phyloP scores from a whole-genome alignment of 2,329 filamentous ascomycete genomes.

The Fusarium duplospermum region DNA sequence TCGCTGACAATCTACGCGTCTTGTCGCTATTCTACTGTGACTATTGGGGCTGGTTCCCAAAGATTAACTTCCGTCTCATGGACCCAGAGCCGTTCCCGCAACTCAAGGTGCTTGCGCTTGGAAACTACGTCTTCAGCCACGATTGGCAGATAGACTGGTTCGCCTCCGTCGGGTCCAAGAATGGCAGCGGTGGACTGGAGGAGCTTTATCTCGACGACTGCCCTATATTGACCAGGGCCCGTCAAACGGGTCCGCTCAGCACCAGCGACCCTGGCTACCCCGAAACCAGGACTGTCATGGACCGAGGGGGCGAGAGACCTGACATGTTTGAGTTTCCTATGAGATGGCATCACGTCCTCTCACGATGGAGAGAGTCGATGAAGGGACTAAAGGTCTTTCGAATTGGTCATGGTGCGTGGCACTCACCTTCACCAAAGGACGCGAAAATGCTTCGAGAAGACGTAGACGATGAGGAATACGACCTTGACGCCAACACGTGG shows the following conservation, averaged over 20 bases:
- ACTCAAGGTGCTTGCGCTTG: slow-evolving; percentile 54
- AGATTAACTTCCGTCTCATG: slow-evolving; percentile 48
- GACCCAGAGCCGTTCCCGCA: slow-evolving; percentile 47
- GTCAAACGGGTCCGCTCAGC: not conserved
- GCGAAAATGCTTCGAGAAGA: not conserved
- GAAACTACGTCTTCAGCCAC: slow-evolving; percentile 56
- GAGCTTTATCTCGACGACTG: slow-evolving; percentile 58
- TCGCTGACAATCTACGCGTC: slow-evolving; percentile 44
- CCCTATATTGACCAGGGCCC: slow-evolving; percentile 44
- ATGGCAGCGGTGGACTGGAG: slow-evolving; percentile 41
- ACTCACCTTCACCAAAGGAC: not conserved
- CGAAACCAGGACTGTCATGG: not conserved
- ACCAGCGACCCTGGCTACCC: not conserved
- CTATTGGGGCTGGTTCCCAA: slow-evolving; percentile 56
- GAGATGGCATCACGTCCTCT: slow-evolving; percentile 11
- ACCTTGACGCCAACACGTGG: not conserved
- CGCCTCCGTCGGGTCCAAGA: slow-evolving; percentile 46
- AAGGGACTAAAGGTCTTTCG: slow-evolving; percentile 11
- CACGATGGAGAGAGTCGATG: slow-evolving; percentile 8
- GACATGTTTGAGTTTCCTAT: not conserved
- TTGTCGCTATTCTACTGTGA: slow-evolving; percentile 52
- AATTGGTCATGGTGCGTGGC: not conserved
- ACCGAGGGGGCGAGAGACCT: not conserved
- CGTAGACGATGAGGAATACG: too few species aligned
- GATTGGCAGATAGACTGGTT: slow-evolving; percentile 62